These are phyloP conservation scores for Apophysomyces elegans DNA, from an alignment of 371 early-diverging fungal genomes.

Conservation along the genomic window DNA sequence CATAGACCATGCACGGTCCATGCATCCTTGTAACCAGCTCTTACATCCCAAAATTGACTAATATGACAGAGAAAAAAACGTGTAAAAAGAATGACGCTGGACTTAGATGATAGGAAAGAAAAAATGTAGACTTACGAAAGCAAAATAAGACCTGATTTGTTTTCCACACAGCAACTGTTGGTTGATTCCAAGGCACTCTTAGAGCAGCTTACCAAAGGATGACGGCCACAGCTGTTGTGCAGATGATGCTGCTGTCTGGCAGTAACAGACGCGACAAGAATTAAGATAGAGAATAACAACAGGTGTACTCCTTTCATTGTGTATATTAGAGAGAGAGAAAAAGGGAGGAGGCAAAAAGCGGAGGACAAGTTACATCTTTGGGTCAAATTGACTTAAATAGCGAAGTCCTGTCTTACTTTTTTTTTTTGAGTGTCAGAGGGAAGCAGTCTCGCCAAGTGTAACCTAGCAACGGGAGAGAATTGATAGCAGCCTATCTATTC, in stretches of 20 bases:
- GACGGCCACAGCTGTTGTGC: neutral
- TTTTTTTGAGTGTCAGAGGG: neutral
- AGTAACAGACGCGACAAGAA: neutral
- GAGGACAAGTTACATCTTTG: neutral
- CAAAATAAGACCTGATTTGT: slow-evolving; percentile 19
- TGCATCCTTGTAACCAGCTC: slow-evolving; percentile 17
- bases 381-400: no score
- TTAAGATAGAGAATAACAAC: neutral
- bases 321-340: neutral
- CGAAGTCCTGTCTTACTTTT: neutral
- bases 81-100: neutral
- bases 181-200: slow-evolving; percentile 9
- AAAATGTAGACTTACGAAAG: slow-evolving; percentile 4
- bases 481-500: neutral
- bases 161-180: slow-evolving; percentile 26
- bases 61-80: neutral
- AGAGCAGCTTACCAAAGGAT: slow-evolving; percentile 13
- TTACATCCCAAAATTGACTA: slow-evolving; percentile 22
- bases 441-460: neutral
- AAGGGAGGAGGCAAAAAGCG: neutral
- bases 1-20: slow-evolving; percentile 18
- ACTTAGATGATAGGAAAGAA: neutral
- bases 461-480: neutral
- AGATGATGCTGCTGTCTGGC: neutral
- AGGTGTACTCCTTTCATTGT: neutral